Evolutionary conservation across 371 early-diverging fungal species (phyloP).

Genomic region (Actinomucor elegans): DNA sequence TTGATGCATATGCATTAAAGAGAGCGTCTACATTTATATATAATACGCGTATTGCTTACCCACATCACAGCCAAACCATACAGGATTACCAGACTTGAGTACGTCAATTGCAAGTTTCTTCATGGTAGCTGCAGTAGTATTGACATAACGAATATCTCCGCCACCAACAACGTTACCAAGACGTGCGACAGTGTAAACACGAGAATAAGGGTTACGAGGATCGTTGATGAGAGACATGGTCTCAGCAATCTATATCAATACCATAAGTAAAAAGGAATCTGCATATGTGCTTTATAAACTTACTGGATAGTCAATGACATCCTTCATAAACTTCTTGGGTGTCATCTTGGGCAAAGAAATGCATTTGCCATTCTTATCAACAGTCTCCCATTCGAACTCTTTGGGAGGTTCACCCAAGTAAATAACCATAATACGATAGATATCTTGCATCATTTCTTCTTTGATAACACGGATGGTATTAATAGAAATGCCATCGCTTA

Average conservation of each 20-base stretch:
- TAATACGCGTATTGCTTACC: slow-evolving; percentile 59
- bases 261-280: too few relatives aligned
- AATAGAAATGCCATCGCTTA: slow-evolving; percentile 42
- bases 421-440: slow-evolving; percentile 73
- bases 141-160: slow-evolving; percentile 66
- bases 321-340: slow-evolving; percentile 64
- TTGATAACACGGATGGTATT: slow-evolving; percentile 49
- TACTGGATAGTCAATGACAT: slow-evolving; percentile 65
- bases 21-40: neutral
- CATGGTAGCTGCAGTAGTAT: slow-evolving; percentile 54
- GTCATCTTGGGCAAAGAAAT: slow-evolving; percentile 55
- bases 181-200: slow-evolving; percentile 74
- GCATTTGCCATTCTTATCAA: slow-evolving; percentile 72
- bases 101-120: slow-evolving; percentile 65
- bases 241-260: slow-evolving; percentile 47
- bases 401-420: slow-evolving; percentile 78
- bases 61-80: slow-evolving; percentile 87
- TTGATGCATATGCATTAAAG: neutral
- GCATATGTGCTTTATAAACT: slow-evolving; percentile 18
- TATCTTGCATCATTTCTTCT: slow-evolving; percentile 64
- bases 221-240: slow-evolving; percentile 79
- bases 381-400: slow-evolving; percentile 68
- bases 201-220: slow-evolving; percentile 65
- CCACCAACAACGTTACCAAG: slow-evolving; percentile 79
- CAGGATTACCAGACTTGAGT: slow-evolving; percentile 64